Conservation (phyloP, 2,329 filamentous ascomycete species). For the Akanthomyces dipterigenus region DNA sequence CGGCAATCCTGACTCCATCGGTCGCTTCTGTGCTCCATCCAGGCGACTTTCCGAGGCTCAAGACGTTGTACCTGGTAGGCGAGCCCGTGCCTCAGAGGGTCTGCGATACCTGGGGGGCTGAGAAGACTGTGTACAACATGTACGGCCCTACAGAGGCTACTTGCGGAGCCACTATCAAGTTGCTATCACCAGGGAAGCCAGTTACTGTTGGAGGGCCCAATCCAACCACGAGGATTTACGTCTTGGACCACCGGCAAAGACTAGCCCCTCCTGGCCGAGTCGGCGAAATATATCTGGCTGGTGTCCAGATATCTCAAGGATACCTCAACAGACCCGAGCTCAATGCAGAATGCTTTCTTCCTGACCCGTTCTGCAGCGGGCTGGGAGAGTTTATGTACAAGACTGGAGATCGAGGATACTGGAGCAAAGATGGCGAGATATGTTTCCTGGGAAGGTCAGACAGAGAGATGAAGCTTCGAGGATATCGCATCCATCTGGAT, state of each 20-base stretch:
- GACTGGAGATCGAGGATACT: slow-evolving; percentile 32
- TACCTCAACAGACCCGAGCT: slow-evolving; percentile 29
- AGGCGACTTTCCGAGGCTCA: slow-evolving; percentile 24
- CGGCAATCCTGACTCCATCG: slow-evolving; percentile 33
- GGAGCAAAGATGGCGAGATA: slow-evolving; percentile 26
- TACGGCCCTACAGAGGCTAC: slow-evolving; percentile 39
- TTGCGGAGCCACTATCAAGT: slow-evolving; percentile 29
- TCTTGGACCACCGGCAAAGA: slow-evolving; percentile 25
- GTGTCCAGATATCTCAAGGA: slow-evolving; percentile 34
- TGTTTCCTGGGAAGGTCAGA: slow-evolving; percentile 30
- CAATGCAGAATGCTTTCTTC: slow-evolving; percentile 24
- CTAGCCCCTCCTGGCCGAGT: slow-evolving; percentile 27
- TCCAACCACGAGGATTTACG: slow-evolving; percentile 30
- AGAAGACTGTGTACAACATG: slow-evolving; percentile 31
- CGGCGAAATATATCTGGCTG: slow-evolving; percentile 36
- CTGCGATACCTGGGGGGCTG: slow-evolving; percentile 21
- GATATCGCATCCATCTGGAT: slow-evolving; percentile 26
- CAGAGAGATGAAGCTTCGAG: slow-evolving; percentile 23
- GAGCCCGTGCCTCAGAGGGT: slow-evolving; percentile 28
- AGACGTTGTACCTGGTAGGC: slow-evolving; percentile 29
- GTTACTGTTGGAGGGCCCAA: slow-evolving; percentile 21
- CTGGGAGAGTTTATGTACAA: slow-evolving; percentile 28
- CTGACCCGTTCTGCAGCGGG: slow-evolving; percentile 17
- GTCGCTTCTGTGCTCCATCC: slow-evolving; percentile 26
- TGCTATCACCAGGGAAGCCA: slow-evolving; percentile 16